Base-by-base conservation (phyloP, 2,329 filamentous ascomycete species). In the Arthrobotrys conoides region DNA sequence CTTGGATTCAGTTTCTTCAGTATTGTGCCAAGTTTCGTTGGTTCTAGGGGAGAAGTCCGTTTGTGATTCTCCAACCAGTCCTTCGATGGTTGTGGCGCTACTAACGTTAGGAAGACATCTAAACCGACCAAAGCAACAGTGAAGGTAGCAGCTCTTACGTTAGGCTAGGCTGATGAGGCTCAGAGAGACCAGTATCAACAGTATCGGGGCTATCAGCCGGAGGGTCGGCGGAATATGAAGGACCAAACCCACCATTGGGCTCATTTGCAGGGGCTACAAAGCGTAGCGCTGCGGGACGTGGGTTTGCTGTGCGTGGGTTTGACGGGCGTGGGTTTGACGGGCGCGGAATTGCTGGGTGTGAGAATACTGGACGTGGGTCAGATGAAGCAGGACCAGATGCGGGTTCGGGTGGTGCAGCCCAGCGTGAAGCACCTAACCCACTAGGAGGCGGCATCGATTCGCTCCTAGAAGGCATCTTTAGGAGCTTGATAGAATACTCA, bases 1-100 rank as follows among this genome's bases (percentile, higher is more conserved):
- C 38, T 76, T 76, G 44, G 71, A 70, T 5, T 36, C 71, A 5
- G 53, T 49, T 16, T 76, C 71, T 41, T 76, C 65, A 16, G 59
- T 36, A 14, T 33, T 57, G 10, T 69, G 71, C 71, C 38, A 41
- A 41, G 3, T 41, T 5, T 41, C 8, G 14, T 12, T 1, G 38
- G 38, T 14, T 41, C 14, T n/a, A 16, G 38, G 14, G 14, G 38
- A 9, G 14, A 5, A 1, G 38, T 65, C 22, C 16, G 71, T 48
- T n/a, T 68, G 51, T 10, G 63, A 49, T 24, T 22, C 68, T n/a
- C 55, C 48, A 10, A 46, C 46, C 2, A 65, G 59, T 24, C 48
- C 41, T 16, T 76, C 55, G 30, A 65, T 55, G n/a, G 67, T 27
- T 20, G 63, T 44, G 8, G 55, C 46, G 6, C 71, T 76, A 41